These are phyloP conservation scores for Xylaria castorea DNA, from an alignment of 495 filamentous ascomycete species.

Conservation along the genomic window DNA sequence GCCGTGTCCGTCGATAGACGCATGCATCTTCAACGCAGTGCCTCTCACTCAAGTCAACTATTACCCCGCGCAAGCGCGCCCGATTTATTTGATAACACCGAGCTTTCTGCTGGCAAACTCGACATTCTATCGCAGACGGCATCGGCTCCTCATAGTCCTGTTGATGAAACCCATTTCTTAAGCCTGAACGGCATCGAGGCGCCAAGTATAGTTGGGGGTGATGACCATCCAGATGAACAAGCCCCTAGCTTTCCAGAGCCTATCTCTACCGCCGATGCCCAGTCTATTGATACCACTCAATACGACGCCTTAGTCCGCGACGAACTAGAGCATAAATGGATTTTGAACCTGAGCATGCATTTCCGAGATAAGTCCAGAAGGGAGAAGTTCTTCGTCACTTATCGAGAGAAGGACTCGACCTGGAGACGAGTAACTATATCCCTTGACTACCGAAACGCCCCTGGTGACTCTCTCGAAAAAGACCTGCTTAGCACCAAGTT, in stretches of 20 bases:
- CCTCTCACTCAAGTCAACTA: conserved; percentile 40
- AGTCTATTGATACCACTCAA: conserved; percentile 56
- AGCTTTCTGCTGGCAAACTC: conserved; percentile 25
- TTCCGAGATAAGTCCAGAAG: conserved; percentile 93
- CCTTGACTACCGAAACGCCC: conserved; percentile 86
- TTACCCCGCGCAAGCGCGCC: conserved; percentile 53
- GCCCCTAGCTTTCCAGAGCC: conserved; percentile 32
- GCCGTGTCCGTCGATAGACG: conserved; percentile 76
- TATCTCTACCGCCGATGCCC: conserved; percentile 42
- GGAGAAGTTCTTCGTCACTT: conserved; percentile 99
- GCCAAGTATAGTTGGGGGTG: conserved; percentile 31
- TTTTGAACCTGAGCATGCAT: conserved; percentile 97
- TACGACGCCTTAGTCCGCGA: conserved; percentile 70
- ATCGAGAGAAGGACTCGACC: conserved; percentile 73
- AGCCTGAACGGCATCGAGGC: conserved; percentile 33
- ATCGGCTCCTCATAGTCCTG: conserved; percentile 40
- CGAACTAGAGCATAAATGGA: conserved; percentile 90
- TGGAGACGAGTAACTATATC: conserved; percentile 94
- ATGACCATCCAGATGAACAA: conserved; percentile 27
- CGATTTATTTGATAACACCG: conserved; percentile 43
- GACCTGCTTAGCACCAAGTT: conserved; percentile 79
- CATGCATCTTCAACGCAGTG: conserved; percentile 43
- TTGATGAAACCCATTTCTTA: conserved; percentile 42
- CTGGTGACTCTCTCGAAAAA: conserved; percentile 81
- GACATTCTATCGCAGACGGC: conserved; percentile 27